Evolutionary conservation across 192 early-diverging fungal species (phyloP), one percentile per base, ranked within the genome.

Genomic region (Rhizophagus sp.): DNA sequence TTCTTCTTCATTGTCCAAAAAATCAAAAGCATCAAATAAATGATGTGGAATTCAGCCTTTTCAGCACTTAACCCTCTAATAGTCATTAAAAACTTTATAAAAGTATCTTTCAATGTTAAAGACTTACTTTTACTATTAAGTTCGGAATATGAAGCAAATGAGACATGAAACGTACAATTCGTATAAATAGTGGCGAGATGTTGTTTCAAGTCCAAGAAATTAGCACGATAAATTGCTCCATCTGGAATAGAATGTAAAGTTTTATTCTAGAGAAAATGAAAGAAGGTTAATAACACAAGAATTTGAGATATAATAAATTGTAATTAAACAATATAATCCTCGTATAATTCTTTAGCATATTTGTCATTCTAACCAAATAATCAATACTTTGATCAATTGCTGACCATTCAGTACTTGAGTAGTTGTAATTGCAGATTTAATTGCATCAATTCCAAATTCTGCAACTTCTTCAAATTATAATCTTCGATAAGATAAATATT

Each of bases 401-500:
- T n/a, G 24, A 0, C 94, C 93, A 70, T 97, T 87, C 36, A 89
- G 78, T 4, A 97, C 81, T 83, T 97, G 96, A 19, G 88, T 89
- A 36, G 90, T 84, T 2, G 93, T 90, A 62, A 97, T 83, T 0
- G 94, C 92, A 5, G 96, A 92, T 27, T 88, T 87, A 15, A 97
- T 88, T 0, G 91, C 86, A 2, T 88, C 87, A 62, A 89, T 75
- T 25, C 93, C 91, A 73, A 95, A 86, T 24, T 88, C 82, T 11
- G 85, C 81, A 4, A 87, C 89, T 4, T 89, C 91, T n/a, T 91
- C 0, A 86, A 82, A 65, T 89, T 89, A 62, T 89, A 88, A 25
- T 95, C 93, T 85, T 99, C 97, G 27, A 99, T 85, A 30, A 99
- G 83, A 78, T 99, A 99, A 47, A 97, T 90, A 13, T 86, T 74